Evolutionary conservation across 1,284 basidiomycete genomes (phyloP), one percentile per base, ranked within the genome.

Genomic region (Sporisorium graminicola): DNA sequence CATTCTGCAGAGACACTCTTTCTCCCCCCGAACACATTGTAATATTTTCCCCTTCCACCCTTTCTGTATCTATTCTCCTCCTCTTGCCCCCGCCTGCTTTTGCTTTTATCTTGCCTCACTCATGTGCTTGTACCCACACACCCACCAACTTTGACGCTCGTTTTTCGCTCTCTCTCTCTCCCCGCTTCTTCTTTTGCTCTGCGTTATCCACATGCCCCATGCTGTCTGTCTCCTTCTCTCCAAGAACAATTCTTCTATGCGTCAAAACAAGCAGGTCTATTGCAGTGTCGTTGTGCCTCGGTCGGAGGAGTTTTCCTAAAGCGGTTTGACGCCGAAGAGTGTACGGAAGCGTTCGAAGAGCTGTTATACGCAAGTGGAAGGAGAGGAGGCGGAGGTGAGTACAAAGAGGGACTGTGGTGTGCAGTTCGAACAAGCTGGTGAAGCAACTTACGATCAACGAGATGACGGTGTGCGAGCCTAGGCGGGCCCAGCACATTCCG

Each of bases 401-500:
- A 20, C 14, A 42, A 18, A 24, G 22, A 4, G 14, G 47, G 14
- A 3, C 12, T 27, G 35, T 29, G 26, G 35, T 29, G 26, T 33
- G 7, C 9, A 27, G 42, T 18, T 44, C 18, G 26, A 18, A 18
- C 16, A 18, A 12, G 3, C 16, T 4, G 52, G 9, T 6, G 37
- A 18, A 9, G 22, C 12, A 18, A 68, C 74, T 72, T 69, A 76
- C 69, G 7, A 80, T 69, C 33, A 82, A 52, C 3, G 76, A 76
- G 33, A 82, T 78, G 37, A 80, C 77, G 18, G 78, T 80, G 43
- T 82, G 80, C 0, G 65, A 69, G 27, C 80, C 80, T 5, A 82
- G 63, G 18, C 80, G 59, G 3, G 74, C 67, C 78, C 80, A 82
- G 37, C 80, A 82, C 80, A 82, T 82, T 12, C 55, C 73, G 58